Evolutionary conservation across 2,329 filamentous ascomycete genomes (phyloP).

Genomic region (Phymatotrichopsis omnivora): DNA sequence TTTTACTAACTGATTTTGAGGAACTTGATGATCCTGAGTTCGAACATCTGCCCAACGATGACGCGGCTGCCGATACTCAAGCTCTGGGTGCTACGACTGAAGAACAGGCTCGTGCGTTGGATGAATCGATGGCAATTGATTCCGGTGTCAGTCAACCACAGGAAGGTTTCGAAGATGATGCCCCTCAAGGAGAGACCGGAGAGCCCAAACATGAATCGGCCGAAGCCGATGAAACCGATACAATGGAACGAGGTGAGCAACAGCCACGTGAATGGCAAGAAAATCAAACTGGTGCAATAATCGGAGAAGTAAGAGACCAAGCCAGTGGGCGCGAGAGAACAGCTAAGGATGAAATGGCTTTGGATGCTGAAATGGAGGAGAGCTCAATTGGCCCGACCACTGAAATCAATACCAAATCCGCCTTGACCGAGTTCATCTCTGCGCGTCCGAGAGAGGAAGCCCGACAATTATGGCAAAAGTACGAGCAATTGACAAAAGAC

Average conservation of each 20-base stretch:
- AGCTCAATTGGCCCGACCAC: not conserved
- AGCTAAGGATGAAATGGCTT: slow-evolving; percentile 27
- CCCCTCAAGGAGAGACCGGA: slow-evolving; percentile 37
- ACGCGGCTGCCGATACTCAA: slow-evolving; percentile 74
- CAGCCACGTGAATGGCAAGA: slow-evolving; percentile 12
- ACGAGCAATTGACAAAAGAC: slow-evolving; percentile 73
- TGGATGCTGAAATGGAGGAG: slow-evolving; percentile 35
- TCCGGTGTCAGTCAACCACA: slow-evolving; percentile 43
- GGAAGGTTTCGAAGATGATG: slow-evolving; percentile 42
- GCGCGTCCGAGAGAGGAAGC: slow-evolving; percentile 46
- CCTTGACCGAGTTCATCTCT: not conserved
- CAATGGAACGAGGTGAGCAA: slow-evolving; percentile 11
- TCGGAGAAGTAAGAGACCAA: slow-evolving; percentile 18
- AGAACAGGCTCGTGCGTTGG: slow-evolving; percentile 74
- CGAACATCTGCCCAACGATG: slow-evolving; percentile 80
- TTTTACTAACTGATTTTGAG: too few relatives aligned
- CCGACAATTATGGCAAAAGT: slow-evolving; percentile 69
- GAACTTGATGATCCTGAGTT: slow-evolving; percentile 78
- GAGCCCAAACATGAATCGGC: slow-evolving; percentile 38
- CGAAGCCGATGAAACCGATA: slow-evolving; percentile 13
- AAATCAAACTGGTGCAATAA: slow-evolving; percentile 23
- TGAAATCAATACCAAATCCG: slow-evolving; percentile 1
- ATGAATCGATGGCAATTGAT: slow-evolving; percentile 81
- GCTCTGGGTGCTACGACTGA: slow-evolving; percentile 80
- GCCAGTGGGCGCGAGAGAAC: slow-evolving; percentile 23